phyloP scores from a whole-genome alignment of 495 filamentous ascomycete species.

The Penicillium subrubescens region DNA sequence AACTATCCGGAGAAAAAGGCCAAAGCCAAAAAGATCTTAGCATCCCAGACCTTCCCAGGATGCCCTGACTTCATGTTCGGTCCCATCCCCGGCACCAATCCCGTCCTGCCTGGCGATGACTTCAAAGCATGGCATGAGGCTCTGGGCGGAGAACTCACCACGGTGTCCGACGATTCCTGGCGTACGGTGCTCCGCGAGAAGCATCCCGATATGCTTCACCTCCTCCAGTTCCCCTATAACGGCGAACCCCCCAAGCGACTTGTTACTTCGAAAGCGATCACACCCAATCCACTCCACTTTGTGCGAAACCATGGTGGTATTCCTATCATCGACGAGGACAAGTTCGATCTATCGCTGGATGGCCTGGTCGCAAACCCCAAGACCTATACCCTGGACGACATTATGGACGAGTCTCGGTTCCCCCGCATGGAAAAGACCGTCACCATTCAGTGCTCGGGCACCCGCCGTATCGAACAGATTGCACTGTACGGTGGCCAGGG shows the following conservation, averaged over 20 bases:
- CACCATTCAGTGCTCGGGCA: constrained; percentile 70
- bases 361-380: constrained; percentile 60
- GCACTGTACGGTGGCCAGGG: constrained; percentile 63
- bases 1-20: constrained; percentile 66
- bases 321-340: constrained; percentile 58
- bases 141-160: constrained; percentile 50
- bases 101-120: constrained; percentile 60
- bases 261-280: constrained; percentile 54
- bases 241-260: constrained; percentile 61
- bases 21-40: constrained; percentile 56
- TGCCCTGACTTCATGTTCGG: constrained; percentile 62
- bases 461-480: constrained; percentile 69
- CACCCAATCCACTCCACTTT: constrained; percentile 61
- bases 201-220: constrained; percentile 64
- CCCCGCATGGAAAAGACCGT: constrained; percentile 56
- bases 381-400: constrained; percentile 53
- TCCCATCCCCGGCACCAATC: constrained; percentile 63
- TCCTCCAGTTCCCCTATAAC: constrained; percentile 72
- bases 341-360: constrained; percentile 54
- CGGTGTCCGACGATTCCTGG: constrained; percentile 60
- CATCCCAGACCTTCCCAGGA: constrained; percentile 56
- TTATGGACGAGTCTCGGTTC: constrained; percentile 58
- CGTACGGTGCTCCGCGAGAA: constrained; percentile 61
- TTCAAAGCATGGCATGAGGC: constrained; percentile 70
- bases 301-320: constrained; percentile 71